Evolutionary conservation across 1,284 basidiomycete genomes (phyloP).

Genomic region (Ceratobasidium sp.): DNA sequence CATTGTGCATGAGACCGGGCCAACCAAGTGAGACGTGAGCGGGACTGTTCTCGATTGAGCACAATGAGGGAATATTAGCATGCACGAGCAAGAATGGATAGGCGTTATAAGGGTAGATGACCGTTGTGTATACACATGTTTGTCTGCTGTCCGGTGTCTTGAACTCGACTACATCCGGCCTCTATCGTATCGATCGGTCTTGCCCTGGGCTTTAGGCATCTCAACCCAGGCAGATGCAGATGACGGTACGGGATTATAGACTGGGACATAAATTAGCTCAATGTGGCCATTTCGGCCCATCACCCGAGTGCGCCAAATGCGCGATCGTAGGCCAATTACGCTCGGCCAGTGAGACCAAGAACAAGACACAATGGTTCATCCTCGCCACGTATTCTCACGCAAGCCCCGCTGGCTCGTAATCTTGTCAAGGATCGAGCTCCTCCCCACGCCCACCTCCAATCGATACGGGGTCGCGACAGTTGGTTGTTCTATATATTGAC

Average conservation of each 20-base stretch:
- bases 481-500: background rate
- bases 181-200: background rate
- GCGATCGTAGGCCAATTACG: slow-evolving; percentile 7
- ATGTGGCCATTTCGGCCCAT: slow-evolving; percentile 10
- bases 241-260: slow-evolving; percentile 8
- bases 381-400: background rate
- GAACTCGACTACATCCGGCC: background rate
- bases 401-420: background rate
- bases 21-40: slow-evolving; percentile 5
- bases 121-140: background rate
- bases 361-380: background rate
- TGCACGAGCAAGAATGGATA: background rate
- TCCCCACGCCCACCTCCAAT: slow-evolving; percentile 5
- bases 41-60: background rate
- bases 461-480: background rate
- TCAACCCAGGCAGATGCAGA: slow-evolving; percentile 13
- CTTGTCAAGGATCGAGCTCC: background rate
- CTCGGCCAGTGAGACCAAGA: slow-evolving; percentile 15
- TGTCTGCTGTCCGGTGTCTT: background rate
- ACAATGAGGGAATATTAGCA: background rate
- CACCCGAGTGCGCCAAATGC: slow-evolving; percentile 31
- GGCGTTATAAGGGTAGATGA: slow-evolving; percentile 13
- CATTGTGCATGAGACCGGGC: background rate
- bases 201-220: slow-evolving; percentile 4
- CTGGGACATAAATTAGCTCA: background rate